Percentiles rank a stretch among this genome's conserved stretches.
phyloP scores from a whole-genome alignment of 108 stramenopile species.

The Skeletonema marinoi region DNA sequence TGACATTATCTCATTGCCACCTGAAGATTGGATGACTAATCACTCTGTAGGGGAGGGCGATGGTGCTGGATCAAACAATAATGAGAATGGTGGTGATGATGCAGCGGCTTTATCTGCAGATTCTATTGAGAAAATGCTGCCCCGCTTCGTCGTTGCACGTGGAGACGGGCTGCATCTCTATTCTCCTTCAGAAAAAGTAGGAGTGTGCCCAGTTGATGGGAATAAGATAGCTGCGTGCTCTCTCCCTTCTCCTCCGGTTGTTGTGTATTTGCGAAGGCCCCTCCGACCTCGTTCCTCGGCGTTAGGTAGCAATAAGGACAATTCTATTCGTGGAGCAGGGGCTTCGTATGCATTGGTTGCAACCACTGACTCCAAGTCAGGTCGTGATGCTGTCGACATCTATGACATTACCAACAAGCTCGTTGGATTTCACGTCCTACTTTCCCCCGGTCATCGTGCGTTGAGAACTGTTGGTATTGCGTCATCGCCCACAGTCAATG shows the following conservation, averaged over 20 bases:
- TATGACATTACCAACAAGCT: constrained; percentile 86
- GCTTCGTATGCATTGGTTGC: constrained; percentile 79
- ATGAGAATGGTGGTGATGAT: background rate
- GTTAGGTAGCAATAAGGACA: background rate
- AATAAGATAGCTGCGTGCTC: constrained; percentile 68
- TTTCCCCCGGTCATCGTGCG: constrained; percentile 81
- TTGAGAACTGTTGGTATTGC: constrained; percentile 69
- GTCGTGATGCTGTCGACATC: constrained; percentile 85
- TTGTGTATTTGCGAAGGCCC: constrained; percentile 23
- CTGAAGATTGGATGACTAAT: constrained; percentile 1
- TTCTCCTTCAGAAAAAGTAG: constrained; percentile 69
- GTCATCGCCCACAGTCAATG: constrained; percentile 48
- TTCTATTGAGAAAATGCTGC: constrained; percentile 17
- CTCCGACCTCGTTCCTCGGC: constrained; percentile 8
- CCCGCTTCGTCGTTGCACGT: constrained; percentile 57
- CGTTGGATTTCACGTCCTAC: constrained; percentile 83
- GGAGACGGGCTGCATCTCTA: constrained; percentile 83
- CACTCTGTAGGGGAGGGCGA: background rate
- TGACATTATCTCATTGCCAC: constrained; percentile 51
- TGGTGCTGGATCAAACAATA: background rate
- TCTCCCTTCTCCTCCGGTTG: constrained; percentile 59
- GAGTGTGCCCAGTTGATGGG: constrained; percentile 83
- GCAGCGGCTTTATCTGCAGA: background rate
- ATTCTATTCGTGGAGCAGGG: constrained; percentile 20
- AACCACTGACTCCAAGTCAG: constrained; percentile 79